Evolutionary conservation across 1,284 basidiomycete species (phyloP).

Genomic region (Ganoderma meredithae): DNA sequence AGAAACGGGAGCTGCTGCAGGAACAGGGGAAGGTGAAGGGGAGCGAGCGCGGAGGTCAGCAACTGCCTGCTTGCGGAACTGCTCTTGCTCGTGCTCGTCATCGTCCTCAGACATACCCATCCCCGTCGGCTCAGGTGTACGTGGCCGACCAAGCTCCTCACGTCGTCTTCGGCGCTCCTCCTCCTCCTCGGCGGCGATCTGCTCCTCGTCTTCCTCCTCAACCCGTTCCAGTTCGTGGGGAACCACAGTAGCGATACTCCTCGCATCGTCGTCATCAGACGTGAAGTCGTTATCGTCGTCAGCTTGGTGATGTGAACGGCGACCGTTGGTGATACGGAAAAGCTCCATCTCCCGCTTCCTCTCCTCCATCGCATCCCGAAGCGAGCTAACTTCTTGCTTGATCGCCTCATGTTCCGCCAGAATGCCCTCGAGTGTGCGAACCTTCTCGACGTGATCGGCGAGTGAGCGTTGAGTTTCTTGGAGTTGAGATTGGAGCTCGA

Average conservation of each 20-base stretch:
- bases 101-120: constrained; percentile 68
- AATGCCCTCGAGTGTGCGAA: constrained; percentile 83
- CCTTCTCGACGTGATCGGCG: constrained; percentile 84
- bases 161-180: constrained; percentile 57
- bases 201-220: constrained; percentile 77
- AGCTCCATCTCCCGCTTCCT: constrained; percentile 49
- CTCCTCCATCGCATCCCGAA: constrained; percentile 77
- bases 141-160: constrained; percentile 70
- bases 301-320: constrained; percentile 36
- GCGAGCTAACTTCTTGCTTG: constrained; percentile 78
- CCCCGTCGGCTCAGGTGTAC: constrained; percentile 78
- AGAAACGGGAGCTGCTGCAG: constrained; percentile 43
- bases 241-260: constrained; percentile 69
- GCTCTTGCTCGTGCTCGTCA: constrained; percentile 40
- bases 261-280: constrained; percentile 56
- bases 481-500: constrained; percentile 82
- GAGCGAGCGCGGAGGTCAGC: constrained; percentile 34
- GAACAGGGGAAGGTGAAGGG: constrained; percentile 30
- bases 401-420: constrained; percentile 90
- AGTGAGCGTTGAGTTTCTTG: constrained; percentile 87
- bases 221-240: constrained; percentile 77
- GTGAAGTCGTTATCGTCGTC: constrained; percentile 50
- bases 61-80: constrained; percentile 26
- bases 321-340: constrained; percentile 37
- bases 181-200: constrained; percentile 54